Base-by-base conservation (phyloP, 345 rosid genomes). In the Litchi chinensis region DNA sequence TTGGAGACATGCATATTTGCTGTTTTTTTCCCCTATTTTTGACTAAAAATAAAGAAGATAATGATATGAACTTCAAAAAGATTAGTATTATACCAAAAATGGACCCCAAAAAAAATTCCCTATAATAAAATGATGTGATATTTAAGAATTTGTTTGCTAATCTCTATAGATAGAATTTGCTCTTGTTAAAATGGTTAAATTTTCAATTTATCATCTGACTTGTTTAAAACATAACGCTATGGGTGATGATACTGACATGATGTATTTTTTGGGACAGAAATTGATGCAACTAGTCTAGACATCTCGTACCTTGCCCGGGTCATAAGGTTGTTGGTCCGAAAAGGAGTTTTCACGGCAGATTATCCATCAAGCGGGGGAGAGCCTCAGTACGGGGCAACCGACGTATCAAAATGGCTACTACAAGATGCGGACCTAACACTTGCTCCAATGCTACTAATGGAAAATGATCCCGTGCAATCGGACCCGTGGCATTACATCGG, bases 291-390 rank as follows among this genome's bases (percentile, higher is more conserved):
- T 32, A 54, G 26, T 41, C 68, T 26, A 15, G 56, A 74, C 9
- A 52, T 65, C 8, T 8, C 71, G n/a, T 50, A 66, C 72, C 77
- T 79, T 6, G 76, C 50, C 11, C 86, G 89, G 10, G 56, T 83
- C 72, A 79, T 87, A 89, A 74, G 90, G 68, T 76, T 84, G 80
- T 80, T 89, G 21, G 82, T 79, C 39, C 83, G 85, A 28, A 69
- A 70, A 19, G 71, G 72, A 15, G 70, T 89, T 11, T 87, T 89
- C 82, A 26, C 75, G n/a, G 79, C 74, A 59, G 77, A 79, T 6
- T 60, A n/a, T n/a, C 82, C 60, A 44, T 74, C 21, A 10, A 22
- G n/a, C 39, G 52, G 76, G 0, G 80, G 77, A 21, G 76, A 60
- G 13, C 60, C 39, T 0, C 72, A 73, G 5, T 87, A 85, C 6